phyloP scores from a whole-genome alignment of 2,329 filamentous ascomycete genomes.

The Boeremia lycopersici region DNA sequence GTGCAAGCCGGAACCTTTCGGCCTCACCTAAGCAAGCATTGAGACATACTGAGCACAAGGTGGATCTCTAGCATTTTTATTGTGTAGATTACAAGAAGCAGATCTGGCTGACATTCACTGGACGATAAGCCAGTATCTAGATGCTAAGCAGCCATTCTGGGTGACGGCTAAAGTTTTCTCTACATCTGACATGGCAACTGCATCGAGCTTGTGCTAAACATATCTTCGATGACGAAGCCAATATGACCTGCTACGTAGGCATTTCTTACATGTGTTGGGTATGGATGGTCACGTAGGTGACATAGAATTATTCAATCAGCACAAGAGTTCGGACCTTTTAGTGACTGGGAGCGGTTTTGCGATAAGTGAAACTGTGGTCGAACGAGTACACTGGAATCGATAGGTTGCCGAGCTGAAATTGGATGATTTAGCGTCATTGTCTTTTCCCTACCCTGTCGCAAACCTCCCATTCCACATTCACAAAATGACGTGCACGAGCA shows the following conservation, averaged over 20 bases:
- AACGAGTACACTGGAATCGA: constrained; percentile 34
- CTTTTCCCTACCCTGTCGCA: constrained; percentile 34
- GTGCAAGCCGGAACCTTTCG: no score
- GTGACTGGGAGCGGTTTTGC: not conserved
- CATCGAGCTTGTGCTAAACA: not conserved
- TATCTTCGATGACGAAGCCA: constrained; percentile 5
- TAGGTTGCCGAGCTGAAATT: constrained; percentile 48
- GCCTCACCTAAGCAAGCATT: no score
- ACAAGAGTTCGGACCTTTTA: not conserved
- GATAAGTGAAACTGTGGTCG: constrained; percentile 24
- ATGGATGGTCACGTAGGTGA: not conserved
- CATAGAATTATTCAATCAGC: not conserved
- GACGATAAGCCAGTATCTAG: not conserved
- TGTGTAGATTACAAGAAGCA: no score
- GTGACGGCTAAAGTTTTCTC: not conserved
- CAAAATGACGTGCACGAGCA: constrained; percentile 28
- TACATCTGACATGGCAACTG: not conserved
- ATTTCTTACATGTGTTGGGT: not conserved
- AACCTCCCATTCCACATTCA: constrained; percentile 39
- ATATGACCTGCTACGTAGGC: not conserved
- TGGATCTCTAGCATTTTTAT: no score
- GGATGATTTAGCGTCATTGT: constrained; percentile 39
- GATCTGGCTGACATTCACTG: not conserved
- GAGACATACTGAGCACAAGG: no score
- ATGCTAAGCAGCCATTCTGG: not conserved